Evolutionary conservation across 306 rosid species (phyloP).

Genomic region (Lathyrus aphaca): DNA sequence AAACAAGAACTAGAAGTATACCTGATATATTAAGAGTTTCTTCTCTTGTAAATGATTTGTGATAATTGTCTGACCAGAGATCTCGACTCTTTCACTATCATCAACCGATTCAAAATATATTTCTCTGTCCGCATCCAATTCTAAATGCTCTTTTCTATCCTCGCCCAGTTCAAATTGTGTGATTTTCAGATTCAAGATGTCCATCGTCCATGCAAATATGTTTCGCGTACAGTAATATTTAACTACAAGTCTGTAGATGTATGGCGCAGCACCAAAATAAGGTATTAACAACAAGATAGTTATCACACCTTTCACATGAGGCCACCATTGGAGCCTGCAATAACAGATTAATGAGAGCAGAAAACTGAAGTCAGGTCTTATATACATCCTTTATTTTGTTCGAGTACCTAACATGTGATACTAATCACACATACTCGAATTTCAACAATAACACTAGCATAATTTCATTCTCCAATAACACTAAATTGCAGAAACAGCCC

Average conservation of each 20-base stretch:
- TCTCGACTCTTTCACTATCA: constrained; percentile 19
- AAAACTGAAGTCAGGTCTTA: background rate
- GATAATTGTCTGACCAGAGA: constrained; percentile 34
- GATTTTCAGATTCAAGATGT: constrained; percentile 30
- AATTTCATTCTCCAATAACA: too few relatives aligned
- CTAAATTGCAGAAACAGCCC: background rate
- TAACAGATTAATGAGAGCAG: constrained; percentile 15
- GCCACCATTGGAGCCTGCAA: constrained; percentile 66
- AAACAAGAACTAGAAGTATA: constrained; percentile 25
- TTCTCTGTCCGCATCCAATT: background rate
- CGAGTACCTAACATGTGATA: background rate
- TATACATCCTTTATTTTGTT: background rate
- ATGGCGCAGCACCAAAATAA: constrained; percentile 54
- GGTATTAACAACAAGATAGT: constrained; percentile 57
- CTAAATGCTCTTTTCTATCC: background rate
- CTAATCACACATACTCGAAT: background rate
- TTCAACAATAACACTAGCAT: background rate
- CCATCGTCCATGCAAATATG: constrained; percentile 24
- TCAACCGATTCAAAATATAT: background rate
- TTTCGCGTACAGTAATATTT: constrained; percentile 35
- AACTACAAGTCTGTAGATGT: constrained; percentile 45
- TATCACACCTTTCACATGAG: constrained; percentile 52
- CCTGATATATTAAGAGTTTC: constrained; percentile 41
- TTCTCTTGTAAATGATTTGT: constrained; percentile 40
- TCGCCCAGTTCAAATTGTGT: constrained; percentile 3